Base-by-base conservation (phyloP, 2,329 filamentous ascomycete species). In the Paecilomyces fulvus region DNA sequence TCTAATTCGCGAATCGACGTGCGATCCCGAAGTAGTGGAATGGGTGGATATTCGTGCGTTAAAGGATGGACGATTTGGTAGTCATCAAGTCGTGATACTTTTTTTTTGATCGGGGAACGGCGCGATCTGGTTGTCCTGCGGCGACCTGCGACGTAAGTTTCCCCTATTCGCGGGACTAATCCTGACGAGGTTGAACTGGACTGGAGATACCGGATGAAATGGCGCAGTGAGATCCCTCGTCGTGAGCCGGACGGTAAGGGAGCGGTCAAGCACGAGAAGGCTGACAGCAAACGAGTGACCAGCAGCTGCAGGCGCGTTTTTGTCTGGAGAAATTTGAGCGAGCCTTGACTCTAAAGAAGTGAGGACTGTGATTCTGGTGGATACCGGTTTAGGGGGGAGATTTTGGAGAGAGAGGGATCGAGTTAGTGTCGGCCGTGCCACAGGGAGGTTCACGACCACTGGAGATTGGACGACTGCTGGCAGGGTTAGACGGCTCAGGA, bases 101-200 rank as follows among this genome's bases (percentile, higher is more conserved):
- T 56, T 43, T n/a, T n/a, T 37, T 21, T 53, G 17, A 37, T 30
- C 31, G 50, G 52, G 53, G 37, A 55, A 52, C 59, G 58, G 63
- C 55, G 57, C 57, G 58, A 63, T 54, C 50, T 60, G 63, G 58
- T 60, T 60, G 60, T 55, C 57, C 60, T 59, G 63, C 62, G 61
- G 58, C 59, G 60, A 60, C 59, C 54, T 59, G 60, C 61, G 58
- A 59, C 51, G 55, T 28, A 49, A 49, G 3, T 17, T 49, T 49
- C 48, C 48, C 48, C 48, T 49, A 49, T 49, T 49, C 25, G 48
- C 25, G 48, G 48, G 14, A 49, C 21, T 12, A 48, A 49, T 28
- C 2, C 48, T 23, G 20, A 49, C 14, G 48, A 9, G 17, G 48
- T 21, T 23, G 48, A 20, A 49, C 48, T 28, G 21, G 21, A 49